Evolutionary conservation across 2,329 filamentous ascomycete species (phyloP).

Genomic region (Dendrostoma leiphaemia): DNA sequence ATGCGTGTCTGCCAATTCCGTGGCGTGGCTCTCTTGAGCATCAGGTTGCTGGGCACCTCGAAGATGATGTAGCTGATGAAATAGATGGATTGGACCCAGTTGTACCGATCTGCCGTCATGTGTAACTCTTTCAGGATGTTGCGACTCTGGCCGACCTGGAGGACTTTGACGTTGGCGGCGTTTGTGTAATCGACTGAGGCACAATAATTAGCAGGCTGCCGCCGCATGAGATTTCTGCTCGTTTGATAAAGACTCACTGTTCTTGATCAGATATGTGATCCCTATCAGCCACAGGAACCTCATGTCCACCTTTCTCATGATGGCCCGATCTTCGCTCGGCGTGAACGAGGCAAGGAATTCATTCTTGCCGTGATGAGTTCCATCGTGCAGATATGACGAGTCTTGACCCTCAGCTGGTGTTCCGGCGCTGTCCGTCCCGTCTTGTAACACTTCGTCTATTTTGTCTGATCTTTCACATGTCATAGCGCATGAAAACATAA

Average conservation of each 20-base stretch:
- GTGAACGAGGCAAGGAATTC: slow-evolving; percentile 36
- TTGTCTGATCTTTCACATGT: neutral
- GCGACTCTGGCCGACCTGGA: slow-evolving; percentile 36
- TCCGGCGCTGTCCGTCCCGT: neutral
- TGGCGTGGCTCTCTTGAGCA: slow-evolving; percentile 35
- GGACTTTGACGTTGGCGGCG: slow-evolving; percentile 38
- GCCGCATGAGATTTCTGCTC: neutral
- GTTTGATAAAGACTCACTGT: neutral
- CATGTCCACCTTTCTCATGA: slow-evolving; percentile 39
- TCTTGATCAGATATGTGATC: slow-evolving; percentile 40
- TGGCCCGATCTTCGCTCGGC: slow-evolving; percentile 34
- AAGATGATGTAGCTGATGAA: slow-evolving; percentile 39
- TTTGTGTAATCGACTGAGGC: slow-evolving; percentile 37
- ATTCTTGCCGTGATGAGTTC: neutral
- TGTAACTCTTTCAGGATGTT: slow-evolving; percentile 36
- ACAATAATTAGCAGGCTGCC: too few relatives aligned
- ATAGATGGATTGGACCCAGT: slow-evolving; percentile 38
- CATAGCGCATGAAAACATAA: neutral
- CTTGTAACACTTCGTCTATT: neutral
- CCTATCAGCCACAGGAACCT: slow-evolving; percentile 37
- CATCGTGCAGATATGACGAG: neutral
- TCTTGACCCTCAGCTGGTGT: neutral
- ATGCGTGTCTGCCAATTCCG: slow-evolving; percentile 35
- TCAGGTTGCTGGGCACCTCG: slow-evolving; percentile 37
- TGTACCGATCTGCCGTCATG: slow-evolving; percentile 40